Evolutionary conservation across 768 basidiomycete species (phyloP), one percentile per base, ranked within the genome.

Genomic region (Podaxis pistillaris): DNA sequence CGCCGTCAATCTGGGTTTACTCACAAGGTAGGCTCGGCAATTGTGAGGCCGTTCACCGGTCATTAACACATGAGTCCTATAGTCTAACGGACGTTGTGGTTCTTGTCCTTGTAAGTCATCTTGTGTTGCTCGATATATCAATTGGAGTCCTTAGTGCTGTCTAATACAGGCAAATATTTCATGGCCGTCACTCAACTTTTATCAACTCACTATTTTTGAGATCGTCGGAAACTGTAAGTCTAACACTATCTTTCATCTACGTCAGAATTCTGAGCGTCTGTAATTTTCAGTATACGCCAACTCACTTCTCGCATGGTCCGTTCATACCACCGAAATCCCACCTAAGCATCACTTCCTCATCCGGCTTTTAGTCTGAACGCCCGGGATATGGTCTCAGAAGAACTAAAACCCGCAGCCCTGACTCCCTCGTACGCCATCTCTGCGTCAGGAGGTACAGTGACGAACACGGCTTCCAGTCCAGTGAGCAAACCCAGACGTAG

Each of bases 311-410:
- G 60, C 60, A 49, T 62, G 60, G 60, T 62, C 19, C 36, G 54
- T 40, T 9, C 19, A 37, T 8, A 38, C 33, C 17, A 36, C 19
- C 53, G 11, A 6, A 0, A 9, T 54, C 30, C 22, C 13, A 38
- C 7, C 8, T 36, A 15, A 54, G 15, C 12, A n/a, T n/a, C 15
- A 33, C 11, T 4, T 3, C 12, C 52, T 54, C 7, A 19, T 19
- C 4, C 1, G 36, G 19, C 0, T 28, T 28, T 60, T 24, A 62
- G 60, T 17, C 22, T 62, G 19, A 62, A 62, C 41, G 60, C 60
- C 2, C 15, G 60, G 37, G 33, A 55, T 37, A 62, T 62, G 60
- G 60, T 62, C n/a, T 55, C 60, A n/a, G 60, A 56, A 36, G 60
- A 55, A 62, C 40, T 62, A 24, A 15, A 41, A 30, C 37, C 19